Evolutionary conservation across 2,329 filamentous ascomycete genomes (phyloP).

Genomic region (Aspergillus fumigatus): DNA sequence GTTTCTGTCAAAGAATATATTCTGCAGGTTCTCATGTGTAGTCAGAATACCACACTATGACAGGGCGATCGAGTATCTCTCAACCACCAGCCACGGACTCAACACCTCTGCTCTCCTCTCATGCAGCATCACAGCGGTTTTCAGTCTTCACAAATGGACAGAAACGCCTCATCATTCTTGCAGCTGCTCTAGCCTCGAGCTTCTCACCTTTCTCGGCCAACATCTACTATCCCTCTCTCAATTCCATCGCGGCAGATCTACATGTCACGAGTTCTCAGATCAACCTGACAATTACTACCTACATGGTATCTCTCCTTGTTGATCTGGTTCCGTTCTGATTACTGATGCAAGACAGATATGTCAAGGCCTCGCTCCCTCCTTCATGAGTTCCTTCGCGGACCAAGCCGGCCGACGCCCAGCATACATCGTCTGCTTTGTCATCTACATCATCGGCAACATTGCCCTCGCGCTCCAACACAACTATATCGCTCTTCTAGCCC

Average conservation of each 20-base stretch:
- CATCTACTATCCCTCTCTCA: conserved; percentile 43
- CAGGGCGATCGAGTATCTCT: neutral
- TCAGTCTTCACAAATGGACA: conserved; percentile 30
- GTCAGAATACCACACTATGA: neutral
- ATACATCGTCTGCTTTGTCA: conserved; percentile 43
- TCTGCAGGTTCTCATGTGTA: too few species aligned
- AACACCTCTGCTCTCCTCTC: conserved; percentile 12
- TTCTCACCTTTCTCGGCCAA: conserved; percentile 42
- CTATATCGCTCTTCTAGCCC: conserved; percentile 33
- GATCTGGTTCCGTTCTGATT: neutral
- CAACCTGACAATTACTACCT: conserved; percentile 29
- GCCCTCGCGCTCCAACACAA: conserved; percentile 37
- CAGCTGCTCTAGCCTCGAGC: conserved; percentile 37
- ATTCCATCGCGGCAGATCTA: conserved; percentile 28
- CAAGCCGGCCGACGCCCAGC: conserved; percentile 45
- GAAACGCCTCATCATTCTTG: conserved; percentile 34
- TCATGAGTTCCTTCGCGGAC: conserved; percentile 47
- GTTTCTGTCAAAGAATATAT: neutral
- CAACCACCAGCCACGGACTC: conserved; percentile 6
- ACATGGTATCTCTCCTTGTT: conserved; percentile 22
- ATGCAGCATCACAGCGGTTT: conserved; percentile 12
- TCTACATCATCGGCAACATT: conserved; percentile 42
- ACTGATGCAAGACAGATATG: conserved; percentile 33
- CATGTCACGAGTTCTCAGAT: conserved; percentile 20
- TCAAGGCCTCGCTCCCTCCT: conserved; percentile 48